Evolutionary conservation across 192 early-diverging fungal species (phyloP).

Genomic region (Chytriomyces sp.): DNA sequence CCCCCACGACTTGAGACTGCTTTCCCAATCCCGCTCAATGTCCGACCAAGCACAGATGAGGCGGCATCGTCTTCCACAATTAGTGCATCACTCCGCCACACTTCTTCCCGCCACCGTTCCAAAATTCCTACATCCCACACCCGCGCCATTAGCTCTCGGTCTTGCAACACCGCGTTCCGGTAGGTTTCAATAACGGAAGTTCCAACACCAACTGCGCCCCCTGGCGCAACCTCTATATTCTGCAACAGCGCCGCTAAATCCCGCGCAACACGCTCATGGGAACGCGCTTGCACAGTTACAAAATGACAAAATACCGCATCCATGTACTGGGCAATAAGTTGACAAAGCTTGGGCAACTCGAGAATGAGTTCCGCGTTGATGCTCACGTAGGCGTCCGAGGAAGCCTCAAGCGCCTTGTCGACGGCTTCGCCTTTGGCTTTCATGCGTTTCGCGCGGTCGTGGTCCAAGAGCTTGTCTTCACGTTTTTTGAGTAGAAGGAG

Average conservation of each 20-base stretch:
- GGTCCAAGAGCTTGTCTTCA: slow-evolving; percentile 71
- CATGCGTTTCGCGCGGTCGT: slow-evolving; percentile 66
- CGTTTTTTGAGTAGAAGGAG: slow-evolving; percentile 73
- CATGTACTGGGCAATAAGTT: slow-evolving; percentile 61
- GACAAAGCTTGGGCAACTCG: slow-evolving; percentile 69
- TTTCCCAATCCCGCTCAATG: neutral
- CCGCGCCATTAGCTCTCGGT: neutral
- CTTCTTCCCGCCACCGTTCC: slow-evolving; percentile 18
- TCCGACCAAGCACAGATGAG: no score
- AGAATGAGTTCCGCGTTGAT: slow-evolving; percentile 74
- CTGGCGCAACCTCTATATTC: neutral
- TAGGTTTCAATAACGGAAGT: slow-evolving; percentile 35
- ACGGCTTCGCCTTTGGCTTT: slow-evolving; percentile 60
- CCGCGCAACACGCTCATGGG: slow-evolving; percentile 48
- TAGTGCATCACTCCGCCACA: slow-evolving; percentile 14
- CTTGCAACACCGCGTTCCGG: neutral
- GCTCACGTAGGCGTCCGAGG: slow-evolving; percentile 63
- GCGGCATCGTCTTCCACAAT: neutral
- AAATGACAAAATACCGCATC: slow-evolving; percentile 61
- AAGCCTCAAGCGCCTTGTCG: slow-evolving; percentile 68
- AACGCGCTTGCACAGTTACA: slow-evolving; percentile 54
- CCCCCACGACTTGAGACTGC: slow-evolving; percentile 2
- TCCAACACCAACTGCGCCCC: neutral
- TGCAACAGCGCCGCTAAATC: slow-evolving; percentile 35
- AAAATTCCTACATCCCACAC: slow-evolving; percentile 15